Percentiles rank a stretch among this genome's conserved stretches.
These are phyloP conservation scores for Coemansia sp. DNA, from an alignment of 192 early-diverging fungal species.

Conservation along the genomic window DNA sequence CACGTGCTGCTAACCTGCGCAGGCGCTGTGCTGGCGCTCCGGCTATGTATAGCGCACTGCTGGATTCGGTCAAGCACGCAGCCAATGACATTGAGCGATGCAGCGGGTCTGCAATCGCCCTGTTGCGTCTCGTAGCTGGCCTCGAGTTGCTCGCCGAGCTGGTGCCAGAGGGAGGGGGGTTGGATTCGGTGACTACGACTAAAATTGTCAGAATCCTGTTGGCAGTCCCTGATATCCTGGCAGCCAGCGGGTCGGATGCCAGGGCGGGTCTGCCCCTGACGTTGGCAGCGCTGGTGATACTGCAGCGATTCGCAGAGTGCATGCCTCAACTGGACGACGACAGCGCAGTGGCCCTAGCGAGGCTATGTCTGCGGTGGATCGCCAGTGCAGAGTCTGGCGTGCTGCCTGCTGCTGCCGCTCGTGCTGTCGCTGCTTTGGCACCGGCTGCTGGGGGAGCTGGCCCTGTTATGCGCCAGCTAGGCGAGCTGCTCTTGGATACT, in stretches of 20 bases:
- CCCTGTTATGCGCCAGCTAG: conserved; percentile 24
- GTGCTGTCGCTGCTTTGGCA: conserved; percentile 12
- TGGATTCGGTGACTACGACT: conserved; percentile 11
- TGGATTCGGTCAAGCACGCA: conserved; percentile 14
- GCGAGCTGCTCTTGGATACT: conserved; percentile 14
- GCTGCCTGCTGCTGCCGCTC: conserved; percentile 11
- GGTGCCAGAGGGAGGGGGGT: conserved; percentile 8
- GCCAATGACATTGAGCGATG: background rate
- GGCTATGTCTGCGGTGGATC: conserved; percentile 25
- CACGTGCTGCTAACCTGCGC: conserved; percentile 26
- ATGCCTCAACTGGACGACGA: conserved; percentile 11
- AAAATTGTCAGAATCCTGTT: conserved; percentile 15
- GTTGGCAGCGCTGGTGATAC: conserved; percentile 14
- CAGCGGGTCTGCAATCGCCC: background rate
- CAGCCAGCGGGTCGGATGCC: background rate
- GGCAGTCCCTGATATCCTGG: conserved; percentile 4
- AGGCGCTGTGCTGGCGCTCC: conserved; percentile 25
- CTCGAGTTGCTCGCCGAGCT: conserved; percentile 47
- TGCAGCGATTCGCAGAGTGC: conserved; percentile 22
- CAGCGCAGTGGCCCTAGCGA: conserved; percentile 15
- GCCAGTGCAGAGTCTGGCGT: background rate
- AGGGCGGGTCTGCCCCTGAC: background rate
- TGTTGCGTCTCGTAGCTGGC: conserved; percentile 1
- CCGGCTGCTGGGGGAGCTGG: background rate
- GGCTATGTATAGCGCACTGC: conserved; percentile 29